Evolutionary conservation across 306 rosid genomes (phyloP).

Genomic region (Cicer pinnatifidum): DNA sequence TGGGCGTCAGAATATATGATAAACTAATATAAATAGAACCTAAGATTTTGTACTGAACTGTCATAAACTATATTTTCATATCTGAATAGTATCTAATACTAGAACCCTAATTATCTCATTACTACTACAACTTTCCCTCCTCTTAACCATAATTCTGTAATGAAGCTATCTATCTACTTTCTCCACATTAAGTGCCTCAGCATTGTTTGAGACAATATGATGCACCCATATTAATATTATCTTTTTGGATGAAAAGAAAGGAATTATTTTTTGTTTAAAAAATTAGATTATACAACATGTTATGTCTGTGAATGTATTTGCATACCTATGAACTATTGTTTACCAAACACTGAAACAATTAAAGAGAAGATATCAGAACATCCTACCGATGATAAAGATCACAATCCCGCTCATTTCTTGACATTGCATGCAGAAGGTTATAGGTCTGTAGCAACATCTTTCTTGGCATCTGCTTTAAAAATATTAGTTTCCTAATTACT

Average conservation of each 20-base stretch:
- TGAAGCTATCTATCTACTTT: slow-evolving; percentile 3
- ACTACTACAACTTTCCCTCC: not conserved
- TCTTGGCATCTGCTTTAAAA: slow-evolving; percentile 86
- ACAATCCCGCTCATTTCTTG: slow-evolving; percentile 90
- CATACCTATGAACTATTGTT: slow-evolving; percentile 10
- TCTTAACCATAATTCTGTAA: slow-evolving; percentile 22
- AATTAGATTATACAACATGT: slow-evolving; percentile 22
- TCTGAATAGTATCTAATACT: slow-evolving; percentile 8
- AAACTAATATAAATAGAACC: slow-evolving; percentile 1
- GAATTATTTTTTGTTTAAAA: slow-evolving; percentile 9
- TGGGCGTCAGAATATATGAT: slow-evolving; percentile 9
- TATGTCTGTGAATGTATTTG: not conserved
- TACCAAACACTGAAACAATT: slow-evolving; percentile 32
- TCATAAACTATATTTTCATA: slow-evolving; percentile 10
- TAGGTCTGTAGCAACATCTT: slow-evolving; percentile 94
- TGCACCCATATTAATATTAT: slow-evolving; percentile 13
- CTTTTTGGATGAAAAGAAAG: not conserved
- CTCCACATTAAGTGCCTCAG: not conserved
- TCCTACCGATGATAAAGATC: slow-evolving; percentile 97
- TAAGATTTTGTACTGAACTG: slow-evolving; percentile 3
- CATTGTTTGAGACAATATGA: slow-evolving; percentile 31
- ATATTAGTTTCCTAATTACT: slow-evolving; percentile 39
- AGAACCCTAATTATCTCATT: slow-evolving; percentile 25
- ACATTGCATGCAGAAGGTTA: slow-evolving; percentile 86
- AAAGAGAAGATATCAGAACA: slow-evolving; percentile 32